These are phyloP conservation scores for Aspergillus sp. DNA, from an alignment of 2,329 filamentous ascomycete species.

Conservation along the genomic window DNA sequence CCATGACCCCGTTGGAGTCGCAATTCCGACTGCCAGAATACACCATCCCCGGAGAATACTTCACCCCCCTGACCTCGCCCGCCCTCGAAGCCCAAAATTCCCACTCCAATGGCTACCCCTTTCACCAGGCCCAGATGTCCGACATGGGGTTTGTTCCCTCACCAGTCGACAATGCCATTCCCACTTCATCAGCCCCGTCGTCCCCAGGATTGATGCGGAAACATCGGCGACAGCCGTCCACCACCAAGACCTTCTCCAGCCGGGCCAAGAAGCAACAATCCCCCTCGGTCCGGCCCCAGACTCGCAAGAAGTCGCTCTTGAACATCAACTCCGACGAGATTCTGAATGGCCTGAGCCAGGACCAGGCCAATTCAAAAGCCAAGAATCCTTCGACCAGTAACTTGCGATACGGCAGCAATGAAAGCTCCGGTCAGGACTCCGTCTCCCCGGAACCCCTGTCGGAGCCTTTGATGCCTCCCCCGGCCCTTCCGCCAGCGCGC, in stretches of 20 bases:
- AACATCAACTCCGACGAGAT: slow-evolving; percentile 33
- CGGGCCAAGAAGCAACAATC: slow-evolving; percentile 43
- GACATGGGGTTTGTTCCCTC: slow-evolving; percentile 43
- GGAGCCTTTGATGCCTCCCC: slow-evolving; percentile 50
- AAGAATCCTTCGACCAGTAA: slow-evolving; percentile 27
- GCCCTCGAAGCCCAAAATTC: slow-evolving; percentile 48
- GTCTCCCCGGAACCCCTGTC: slow-evolving; percentile 50
- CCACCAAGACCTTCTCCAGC: slow-evolving; percentile 29
- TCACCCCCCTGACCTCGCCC: slow-evolving; percentile 50
- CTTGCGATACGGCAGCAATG: slow-evolving; percentile 38
- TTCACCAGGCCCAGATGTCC: slow-evolving; percentile 33
- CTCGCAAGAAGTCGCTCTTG: slow-evolving; percentile 32
- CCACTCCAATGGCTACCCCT: slow-evolving; percentile 33
- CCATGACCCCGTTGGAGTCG: slow-evolving; percentile 49
- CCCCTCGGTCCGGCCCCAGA: slow-evolving; percentile 42
- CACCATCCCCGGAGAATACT: slow-evolving; percentile 47
- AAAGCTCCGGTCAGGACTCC: slow-evolving; percentile 47
- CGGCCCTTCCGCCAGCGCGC: slow-evolving; percentile 42
- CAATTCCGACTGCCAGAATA: slow-evolving; percentile 48
- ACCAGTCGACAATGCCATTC: slow-evolving; percentile 37
- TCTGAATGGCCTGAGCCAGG: slow-evolving; percentile 36
- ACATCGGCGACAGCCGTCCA: slow-evolving; percentile 36
- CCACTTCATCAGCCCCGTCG: slow-evolving; percentile 28
- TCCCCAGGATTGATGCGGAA: slow-evolving; percentile 37
- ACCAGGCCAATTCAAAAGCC: slow-evolving; percentile 21